These are phyloP conservation scores for Berberis vulgaris DNA, from an alignment of 164 flowering plant species.

Conservation along the genomic window DNA sequence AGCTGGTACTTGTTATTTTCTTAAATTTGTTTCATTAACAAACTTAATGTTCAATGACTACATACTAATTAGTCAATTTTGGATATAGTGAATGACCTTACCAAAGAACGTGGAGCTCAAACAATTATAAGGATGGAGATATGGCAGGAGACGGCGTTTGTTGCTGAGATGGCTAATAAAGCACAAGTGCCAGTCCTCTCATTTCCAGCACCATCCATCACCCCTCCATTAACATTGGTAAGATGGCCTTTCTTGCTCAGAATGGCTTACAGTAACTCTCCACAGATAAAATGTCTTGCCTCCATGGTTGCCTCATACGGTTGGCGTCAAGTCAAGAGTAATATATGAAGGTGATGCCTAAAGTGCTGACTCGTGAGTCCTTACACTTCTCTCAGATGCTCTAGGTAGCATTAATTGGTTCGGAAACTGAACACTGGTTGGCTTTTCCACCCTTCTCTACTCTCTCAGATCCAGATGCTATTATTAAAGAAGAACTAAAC, in stretches of 20 bases:
- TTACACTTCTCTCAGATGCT: constrained; percentile 1
- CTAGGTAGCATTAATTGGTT: constrained; percentile 14
- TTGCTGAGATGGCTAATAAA: neutral
- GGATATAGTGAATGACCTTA: neutral
- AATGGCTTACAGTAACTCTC: neutral
- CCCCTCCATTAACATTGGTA: neutral
- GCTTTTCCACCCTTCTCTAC: constrained; percentile 14
- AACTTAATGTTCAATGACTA: no score
- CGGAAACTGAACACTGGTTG: constrained; percentile 13
- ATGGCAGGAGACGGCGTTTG: neutral
- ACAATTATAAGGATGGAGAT: neutral
- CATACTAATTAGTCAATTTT: no score
- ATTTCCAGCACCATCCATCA: neutral
- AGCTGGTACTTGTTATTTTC: neutral
- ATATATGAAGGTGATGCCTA: neutral
- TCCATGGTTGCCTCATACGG: neutral
- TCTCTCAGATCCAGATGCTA: neutral
- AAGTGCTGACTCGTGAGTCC: neutral
- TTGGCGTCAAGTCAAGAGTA: neutral
- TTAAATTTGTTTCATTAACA: neutral
- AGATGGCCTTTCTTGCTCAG: neutral
- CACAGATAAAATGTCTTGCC: neutral
- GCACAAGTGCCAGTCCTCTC: neutral
- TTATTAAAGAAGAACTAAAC: constrained; percentile 11
- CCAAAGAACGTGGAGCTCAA: neutral